A percentile compares a stretch with the other conserved stretches of the same genome.
phyloP scores from a whole-genome alignment of 208 protist species.

The Trypanosoma congolense region DNA sequence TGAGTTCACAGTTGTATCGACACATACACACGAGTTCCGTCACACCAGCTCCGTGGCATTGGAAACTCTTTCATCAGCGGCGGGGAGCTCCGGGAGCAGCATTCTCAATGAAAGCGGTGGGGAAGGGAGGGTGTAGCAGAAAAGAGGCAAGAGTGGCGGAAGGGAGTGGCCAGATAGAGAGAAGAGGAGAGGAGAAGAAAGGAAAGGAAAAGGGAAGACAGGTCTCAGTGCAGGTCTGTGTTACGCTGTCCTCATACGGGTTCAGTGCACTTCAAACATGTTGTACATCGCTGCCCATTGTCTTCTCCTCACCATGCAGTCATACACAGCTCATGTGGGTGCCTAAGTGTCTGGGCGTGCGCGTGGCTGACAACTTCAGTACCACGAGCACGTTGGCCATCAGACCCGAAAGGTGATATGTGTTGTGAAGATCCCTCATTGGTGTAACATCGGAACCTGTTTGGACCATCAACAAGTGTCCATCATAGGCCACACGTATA shows the following conservation, averaged over 20 bases:
- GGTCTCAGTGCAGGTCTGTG: constrained; percentile 21
- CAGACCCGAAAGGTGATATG: no score
- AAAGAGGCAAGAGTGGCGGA: not conserved
- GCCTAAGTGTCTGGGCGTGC: no score
- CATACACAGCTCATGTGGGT: no score
- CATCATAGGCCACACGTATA: no score
- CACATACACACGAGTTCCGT: not conserved
- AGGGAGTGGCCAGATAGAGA: not conserved
- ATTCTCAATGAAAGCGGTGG: not conserved
- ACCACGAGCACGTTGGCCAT: no score
- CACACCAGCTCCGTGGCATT: not conserved
- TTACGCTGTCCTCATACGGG: constrained; percentile 13
- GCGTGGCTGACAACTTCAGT: no score
- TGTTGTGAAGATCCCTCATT: no score
- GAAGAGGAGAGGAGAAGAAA: not conserved
- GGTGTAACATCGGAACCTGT: no score
- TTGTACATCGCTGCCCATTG: constrained; percentile 7
- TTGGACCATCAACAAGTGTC: no score
- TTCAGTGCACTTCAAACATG: not conserved
- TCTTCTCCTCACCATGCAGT: not conserved
- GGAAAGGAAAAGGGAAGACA: not conserved
- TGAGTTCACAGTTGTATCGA: not conserved
- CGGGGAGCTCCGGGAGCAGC: not conserved
- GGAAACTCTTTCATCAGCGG: not conserved
- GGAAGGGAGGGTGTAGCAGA: no score